Percentiles rank a stretch among this genome's conserved stretches.
Conservation (phyloP, 768 basidiomycete species). For the Kwoniella heveanensis region DNA sequence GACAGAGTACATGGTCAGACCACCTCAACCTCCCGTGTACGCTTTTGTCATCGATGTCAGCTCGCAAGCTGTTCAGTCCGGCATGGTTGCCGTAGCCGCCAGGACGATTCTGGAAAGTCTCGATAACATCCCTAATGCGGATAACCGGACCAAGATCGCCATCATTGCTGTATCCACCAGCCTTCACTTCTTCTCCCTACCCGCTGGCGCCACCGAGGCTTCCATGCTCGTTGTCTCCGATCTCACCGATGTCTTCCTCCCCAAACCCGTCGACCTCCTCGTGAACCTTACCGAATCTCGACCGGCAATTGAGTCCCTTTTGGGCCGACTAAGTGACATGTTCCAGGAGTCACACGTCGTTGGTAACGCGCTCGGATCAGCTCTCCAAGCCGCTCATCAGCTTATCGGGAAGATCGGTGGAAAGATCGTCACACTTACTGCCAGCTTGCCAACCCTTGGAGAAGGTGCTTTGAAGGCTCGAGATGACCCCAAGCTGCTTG, state of each 20-base stretch:
- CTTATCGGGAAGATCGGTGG: slow-evolving; percentile 92
- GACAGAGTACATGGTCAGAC: slow-evolving; percentile 97
- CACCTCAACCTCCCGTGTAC: slow-evolving; percentile 96
- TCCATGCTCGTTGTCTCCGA: slow-evolving; percentile 97
- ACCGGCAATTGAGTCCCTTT: slow-evolving; percentile 73
- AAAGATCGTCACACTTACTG: slow-evolving; percentile 84
- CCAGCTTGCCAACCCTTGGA: slow-evolving; percentile 82
- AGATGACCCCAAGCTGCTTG: slow-evolving; percentile 93
- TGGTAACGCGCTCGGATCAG: slow-evolving; percentile 92
- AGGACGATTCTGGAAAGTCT: slow-evolving; percentile 93
- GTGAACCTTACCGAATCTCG: slow-evolving; percentile 88
- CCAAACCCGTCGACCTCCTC: slow-evolving; percentile 93
- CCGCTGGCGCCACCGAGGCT: slow-evolving; percentile 66
- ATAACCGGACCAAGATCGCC: slow-evolving; percentile 85
- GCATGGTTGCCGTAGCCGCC: slow-evolving; percentile 98
- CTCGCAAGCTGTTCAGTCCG: slow-evolving; percentile 85
- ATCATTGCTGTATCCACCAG: slow-evolving; percentile 89
- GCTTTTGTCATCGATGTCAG: slow-evolving; percentile 97
- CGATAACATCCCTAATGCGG: slow-evolving; percentile 92
- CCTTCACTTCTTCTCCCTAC: slow-evolving; percentile 94
- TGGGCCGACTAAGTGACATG: slow-evolving; percentile 88
- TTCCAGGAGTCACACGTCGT: slow-evolving; percentile 93
- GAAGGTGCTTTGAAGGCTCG: slow-evolving; percentile 91
- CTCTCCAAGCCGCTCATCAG: slow-evolving; percentile 93
- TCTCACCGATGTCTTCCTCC: slow-evolving; percentile 94